A percentile compares a stretch with the other conserved stretches of the same genome.
These are phyloP conservation scores for Neurospora sp. DNA, from an alignment of 495 filamentous ascomycete genomes.

Conservation along the genomic window DNA sequence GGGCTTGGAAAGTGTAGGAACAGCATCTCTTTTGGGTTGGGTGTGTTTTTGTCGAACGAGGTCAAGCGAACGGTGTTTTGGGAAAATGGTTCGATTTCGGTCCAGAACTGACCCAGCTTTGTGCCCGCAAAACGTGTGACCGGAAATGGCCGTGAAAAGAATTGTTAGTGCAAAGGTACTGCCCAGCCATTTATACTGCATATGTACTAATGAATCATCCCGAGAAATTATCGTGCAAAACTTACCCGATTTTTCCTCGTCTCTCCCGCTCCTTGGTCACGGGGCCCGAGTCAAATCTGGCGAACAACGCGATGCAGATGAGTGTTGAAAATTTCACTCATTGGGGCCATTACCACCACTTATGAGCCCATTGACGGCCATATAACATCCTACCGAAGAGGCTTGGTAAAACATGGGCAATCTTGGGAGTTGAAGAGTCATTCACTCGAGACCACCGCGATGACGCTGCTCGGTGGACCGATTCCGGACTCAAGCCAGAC, in stretches of 20 bases:
- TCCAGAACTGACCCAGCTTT: conserved; percentile 6
- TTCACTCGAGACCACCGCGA: background rate
- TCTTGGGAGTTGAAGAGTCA: background rate
- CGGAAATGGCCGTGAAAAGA: conserved; percentile 10
- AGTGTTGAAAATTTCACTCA: background rate
- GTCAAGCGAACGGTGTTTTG: background rate
- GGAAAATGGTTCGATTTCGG: background rate
- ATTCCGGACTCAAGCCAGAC: background rate
- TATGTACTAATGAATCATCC: background rate
- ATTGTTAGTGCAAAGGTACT: conserved; percentile 14
- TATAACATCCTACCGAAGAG: background rate
- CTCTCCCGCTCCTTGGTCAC: background rate
- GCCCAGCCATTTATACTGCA: background rate
- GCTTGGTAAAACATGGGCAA: background rate
- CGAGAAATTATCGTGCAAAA: conserved; percentile 12
- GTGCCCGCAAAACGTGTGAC: conserved; percentile 16
- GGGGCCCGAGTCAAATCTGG: background rate
- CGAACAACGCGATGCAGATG: background rate
- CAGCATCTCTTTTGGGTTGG: background rate
- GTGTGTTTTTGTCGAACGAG: background rate
- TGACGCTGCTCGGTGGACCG: background rate
- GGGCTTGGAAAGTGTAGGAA: background rate
- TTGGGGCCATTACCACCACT: background rate
- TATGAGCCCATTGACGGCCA: background rate
- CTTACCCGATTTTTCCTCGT: background rate